Evolutionary conservation across 1,284 basidiomycete genomes (phyloP).

Genomic region (Laetiporus sulphureus): DNA sequence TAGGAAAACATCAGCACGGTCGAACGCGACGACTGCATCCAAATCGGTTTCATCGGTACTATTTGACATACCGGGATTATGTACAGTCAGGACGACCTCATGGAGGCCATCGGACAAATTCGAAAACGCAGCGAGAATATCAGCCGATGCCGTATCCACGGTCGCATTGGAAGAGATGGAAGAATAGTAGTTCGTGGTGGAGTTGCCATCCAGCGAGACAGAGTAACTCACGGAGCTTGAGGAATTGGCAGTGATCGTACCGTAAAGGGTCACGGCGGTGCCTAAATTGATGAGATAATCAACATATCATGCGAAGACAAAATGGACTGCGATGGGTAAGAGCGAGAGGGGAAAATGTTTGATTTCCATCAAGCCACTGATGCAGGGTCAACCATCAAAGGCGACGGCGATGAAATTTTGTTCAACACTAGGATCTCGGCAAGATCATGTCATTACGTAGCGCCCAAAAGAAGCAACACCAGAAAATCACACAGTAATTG

Average conservation of each 20-base stretch:
- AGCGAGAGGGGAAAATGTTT: too few relatives aligned
- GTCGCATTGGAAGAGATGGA: conserved; percentile 12
- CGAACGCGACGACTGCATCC: conserved; percentile 17
- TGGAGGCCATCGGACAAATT: conserved; percentile 24
- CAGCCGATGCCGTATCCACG: conserved; percentile 15
- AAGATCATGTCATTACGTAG: too few relatives aligned
- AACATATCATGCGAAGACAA: too few relatives aligned
- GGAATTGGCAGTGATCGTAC: conserved; percentile 15
- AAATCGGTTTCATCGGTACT: conserved; percentile 7
- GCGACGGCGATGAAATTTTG: too few relatives aligned
- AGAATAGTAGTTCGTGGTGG: conserved; percentile 24
- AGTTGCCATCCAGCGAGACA: conserved; percentile 21
- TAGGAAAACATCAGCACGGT: conserved; percentile 18
- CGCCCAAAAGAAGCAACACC: too few relatives aligned
- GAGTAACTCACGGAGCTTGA: conserved; percentile 17
- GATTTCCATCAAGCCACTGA: too few relatives aligned
- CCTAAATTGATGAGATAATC: conserved; percentile 14
- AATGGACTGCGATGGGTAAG: too few relatives aligned
- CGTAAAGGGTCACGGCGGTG: conserved; percentile 24
- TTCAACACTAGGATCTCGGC: too few relatives aligned
- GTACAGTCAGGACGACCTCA: conserved; percentile 22
- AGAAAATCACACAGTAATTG: too few relatives aligned
- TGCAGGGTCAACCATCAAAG: too few relatives aligned
- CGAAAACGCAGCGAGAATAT: conserved; percentile 24
- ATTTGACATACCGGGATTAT: conserved; percentile 13